A percentile compares a stretch with the other conserved stretches of the same genome.
These are phyloP conservation scores for Conidiobolus coronatus DNA, from an alignment of 371 early-diverging fungal species.

Conservation along the genomic window DNA sequence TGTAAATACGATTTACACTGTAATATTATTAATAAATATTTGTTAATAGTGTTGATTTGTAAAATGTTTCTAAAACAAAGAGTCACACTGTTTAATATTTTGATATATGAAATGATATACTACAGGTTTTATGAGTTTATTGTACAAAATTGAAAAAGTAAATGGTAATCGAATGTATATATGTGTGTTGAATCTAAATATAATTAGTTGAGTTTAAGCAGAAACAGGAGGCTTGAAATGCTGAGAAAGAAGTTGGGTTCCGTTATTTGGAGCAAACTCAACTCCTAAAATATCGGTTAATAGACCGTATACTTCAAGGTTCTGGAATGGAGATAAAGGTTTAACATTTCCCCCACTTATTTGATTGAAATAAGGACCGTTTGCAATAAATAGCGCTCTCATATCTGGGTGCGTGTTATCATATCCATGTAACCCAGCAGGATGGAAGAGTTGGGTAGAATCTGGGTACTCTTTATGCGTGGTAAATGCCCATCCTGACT, in stretches of 20 bases:
- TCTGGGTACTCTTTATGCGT: slow-evolving; percentile 14
- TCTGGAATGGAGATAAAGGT: slow-evolving; percentile 1
- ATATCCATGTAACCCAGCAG: slow-evolving; percentile 67
- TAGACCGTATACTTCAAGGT: slow-evolving; percentile 5
- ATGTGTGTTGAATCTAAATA: no score
- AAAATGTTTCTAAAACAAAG: no score
- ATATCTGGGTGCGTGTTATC: slow-evolving; percentile 52
- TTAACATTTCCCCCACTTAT: neutral
- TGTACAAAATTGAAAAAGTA: no score
- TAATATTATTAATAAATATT: no score
- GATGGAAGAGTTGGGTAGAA: slow-evolving; percentile 8
- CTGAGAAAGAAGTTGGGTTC: neutral
- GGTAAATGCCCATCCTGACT: slow-evolving; percentile 20
- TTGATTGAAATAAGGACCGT: slow-evolving; percentile 25
- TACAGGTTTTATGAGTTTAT: no score
- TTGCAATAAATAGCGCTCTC: slow-evolving; percentile 70
- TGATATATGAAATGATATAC: no score
- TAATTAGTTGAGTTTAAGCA: no score
- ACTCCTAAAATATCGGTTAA: neutral
- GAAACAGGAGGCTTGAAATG: no score
- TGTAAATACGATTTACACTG: no score
- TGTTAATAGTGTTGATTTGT: no score
- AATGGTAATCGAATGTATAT: no score
- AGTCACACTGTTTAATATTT: no score
- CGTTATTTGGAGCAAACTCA: neutral